Conservation (phyloP, 192 early-diverging fungal genomes). For the Podila minutissima region DNA sequence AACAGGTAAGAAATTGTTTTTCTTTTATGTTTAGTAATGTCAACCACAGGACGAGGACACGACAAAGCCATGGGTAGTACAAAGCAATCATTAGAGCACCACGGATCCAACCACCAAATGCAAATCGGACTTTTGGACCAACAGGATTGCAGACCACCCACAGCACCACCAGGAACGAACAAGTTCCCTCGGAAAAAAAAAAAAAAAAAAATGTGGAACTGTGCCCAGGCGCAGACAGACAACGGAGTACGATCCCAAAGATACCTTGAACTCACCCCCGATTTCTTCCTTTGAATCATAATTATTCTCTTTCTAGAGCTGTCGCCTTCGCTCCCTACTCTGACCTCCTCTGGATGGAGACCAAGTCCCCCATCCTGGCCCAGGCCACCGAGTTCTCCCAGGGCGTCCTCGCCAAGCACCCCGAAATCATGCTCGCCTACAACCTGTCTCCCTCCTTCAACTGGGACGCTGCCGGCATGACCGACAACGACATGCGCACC, state of each 20-base stretch:
- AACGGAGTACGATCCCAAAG: neutral
- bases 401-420: conserved; percentile 83
- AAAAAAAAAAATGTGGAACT: too few relatives aligned
- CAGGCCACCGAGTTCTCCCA: conserved; percentile 93
- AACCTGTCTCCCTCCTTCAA: conserved; percentile 98
- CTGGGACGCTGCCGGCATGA: conserved; percentile 97
- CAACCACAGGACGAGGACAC: too few relatives aligned
- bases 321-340: conserved; percentile 87
- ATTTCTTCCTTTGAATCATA: neutral
- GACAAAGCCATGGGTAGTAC: too few relatives aligned
- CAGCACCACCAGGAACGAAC: too few relatives aligned
- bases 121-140: too few relatives aligned
- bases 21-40: conserved; percentile 38
- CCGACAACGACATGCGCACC: conserved; percentile 85
- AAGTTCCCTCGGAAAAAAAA: too few relatives aligned
- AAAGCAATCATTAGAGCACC: too few relatives aligned
- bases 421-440: conserved; percentile 91
- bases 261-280: neutral
- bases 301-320: conserved; percentile 22
- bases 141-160: too few relatives aligned
- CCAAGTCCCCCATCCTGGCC: conserved; percentile 90
- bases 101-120: too few relatives aligned
- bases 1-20: conserved; percentile 62
- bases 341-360: conserved; percentile 98
- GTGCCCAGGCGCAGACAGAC: neutral